Evolutionary conservation across 305 asterid genomes (phyloP).

Genomic region (Solanum hybrid): DNA sequence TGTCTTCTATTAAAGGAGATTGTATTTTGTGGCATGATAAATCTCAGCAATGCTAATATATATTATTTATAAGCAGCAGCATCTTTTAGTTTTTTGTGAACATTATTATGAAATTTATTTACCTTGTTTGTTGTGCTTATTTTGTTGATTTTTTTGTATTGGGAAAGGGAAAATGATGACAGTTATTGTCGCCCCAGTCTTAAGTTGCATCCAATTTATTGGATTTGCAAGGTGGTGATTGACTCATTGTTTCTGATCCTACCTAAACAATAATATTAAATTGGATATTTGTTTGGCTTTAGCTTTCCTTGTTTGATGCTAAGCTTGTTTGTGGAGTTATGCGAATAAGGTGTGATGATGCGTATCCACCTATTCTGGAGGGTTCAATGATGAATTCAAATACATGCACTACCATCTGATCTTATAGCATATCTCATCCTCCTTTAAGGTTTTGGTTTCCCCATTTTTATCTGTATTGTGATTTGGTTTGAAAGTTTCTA

Average conservation of each 20-base stretch:
- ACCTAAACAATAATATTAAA: neutral
- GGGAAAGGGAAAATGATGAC: constrained; percentile 30
- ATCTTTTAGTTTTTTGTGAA: neutral
- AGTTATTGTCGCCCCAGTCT: constrained; percentile 55
- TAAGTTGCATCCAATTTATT: constrained; percentile 23
- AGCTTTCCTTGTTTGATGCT: neutral
- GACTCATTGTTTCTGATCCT: constrained; percentile 43
- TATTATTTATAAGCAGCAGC: neutral
- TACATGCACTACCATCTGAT: constrained; percentile 82
- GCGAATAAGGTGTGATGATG: constrained; percentile 31
- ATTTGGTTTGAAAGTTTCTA: neutral
- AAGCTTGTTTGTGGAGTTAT: neutral
- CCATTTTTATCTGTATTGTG: neutral
- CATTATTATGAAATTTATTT: neutral
- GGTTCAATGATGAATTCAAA: constrained; percentile 36
- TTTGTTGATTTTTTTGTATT: neutral
- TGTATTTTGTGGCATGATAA: neutral
- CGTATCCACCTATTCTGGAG: constrained; percentile 31
- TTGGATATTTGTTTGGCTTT: neutral
- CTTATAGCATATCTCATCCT: constrained; percentile 13
- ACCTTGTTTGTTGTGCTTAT: neutral
- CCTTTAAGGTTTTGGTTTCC: neutral
- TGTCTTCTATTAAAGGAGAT: neutral
- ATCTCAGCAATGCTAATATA: neutral
- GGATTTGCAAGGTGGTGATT: constrained; percentile 51